These are phyloP conservation scores for Dactylellina haptotyla DNA, from an alignment of 2,329 filamentous ascomycete species.

Conservation along the genomic window DNA sequence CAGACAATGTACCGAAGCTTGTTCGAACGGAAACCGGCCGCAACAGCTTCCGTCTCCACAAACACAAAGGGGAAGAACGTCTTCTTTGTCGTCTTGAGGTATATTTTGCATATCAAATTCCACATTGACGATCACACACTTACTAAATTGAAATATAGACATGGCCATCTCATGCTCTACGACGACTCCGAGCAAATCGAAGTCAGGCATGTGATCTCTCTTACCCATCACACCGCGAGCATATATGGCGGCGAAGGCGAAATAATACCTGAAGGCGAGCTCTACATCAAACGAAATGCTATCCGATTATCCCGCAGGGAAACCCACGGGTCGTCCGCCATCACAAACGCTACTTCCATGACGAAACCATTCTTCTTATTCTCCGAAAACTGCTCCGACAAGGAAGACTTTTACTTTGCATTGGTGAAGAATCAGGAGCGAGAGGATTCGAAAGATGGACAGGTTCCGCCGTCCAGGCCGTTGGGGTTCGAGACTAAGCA, in stretches of 20 bases:
- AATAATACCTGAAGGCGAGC: conserved; percentile 83
- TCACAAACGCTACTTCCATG: conserved; percentile 63
- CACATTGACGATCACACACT: conserved; percentile 1
- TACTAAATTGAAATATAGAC: conserved; percentile 66
- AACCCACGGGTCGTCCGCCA: conserved; percentile 65
- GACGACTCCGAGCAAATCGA: conserved; percentile 95
- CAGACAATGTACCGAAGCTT: conserved; percentile 91
- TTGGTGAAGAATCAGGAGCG: conserved; percentile 85
- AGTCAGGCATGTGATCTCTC: conserved; percentile 92
- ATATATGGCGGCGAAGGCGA: conserved; percentile 78
- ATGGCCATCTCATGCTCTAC: conserved; percentile 96
- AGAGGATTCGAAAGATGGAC: conserved; percentile 60
- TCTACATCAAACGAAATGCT: conserved; percentile 95
- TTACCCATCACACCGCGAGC: conserved; percentile 85
- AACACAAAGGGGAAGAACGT: conserved; percentile 79
- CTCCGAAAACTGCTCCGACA: conserved; percentile 92
- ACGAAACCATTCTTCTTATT: conserved; percentile 89
- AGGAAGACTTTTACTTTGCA: conserved; percentile 98
- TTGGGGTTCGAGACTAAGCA: conserved; percentile 83
- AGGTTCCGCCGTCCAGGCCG: conserved; percentile 69
- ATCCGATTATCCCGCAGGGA: conserved; percentile 78
- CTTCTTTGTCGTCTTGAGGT: conserved; percentile 92
- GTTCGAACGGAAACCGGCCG: conserved; percentile 78
- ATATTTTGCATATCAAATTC: conserved; percentile 53
- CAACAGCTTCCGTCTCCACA: conserved; percentile 56